Conservation (phyloP, 192 early-diverging fungal genomes). For the Backusella mclennaniae region DNA sequence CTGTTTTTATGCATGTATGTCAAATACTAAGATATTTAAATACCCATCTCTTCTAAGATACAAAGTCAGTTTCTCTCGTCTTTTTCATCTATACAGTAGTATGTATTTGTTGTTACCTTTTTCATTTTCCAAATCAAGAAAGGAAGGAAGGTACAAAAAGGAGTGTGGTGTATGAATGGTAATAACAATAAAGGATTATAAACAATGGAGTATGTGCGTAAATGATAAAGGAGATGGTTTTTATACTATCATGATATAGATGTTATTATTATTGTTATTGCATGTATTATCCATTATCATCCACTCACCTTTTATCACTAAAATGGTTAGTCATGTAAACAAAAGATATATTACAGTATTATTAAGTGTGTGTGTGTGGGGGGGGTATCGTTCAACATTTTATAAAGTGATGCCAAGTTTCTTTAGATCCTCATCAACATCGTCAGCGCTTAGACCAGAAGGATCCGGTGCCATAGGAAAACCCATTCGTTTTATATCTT, state of each 20-base stretch:
- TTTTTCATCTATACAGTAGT: too few species aligned
- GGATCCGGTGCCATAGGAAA: slow-evolving; percentile 41
- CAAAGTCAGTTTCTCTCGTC: neutral
- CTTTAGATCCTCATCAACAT: slow-evolving; percentile 46
- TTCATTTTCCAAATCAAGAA: too few species aligned
- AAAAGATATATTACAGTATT: neutral
- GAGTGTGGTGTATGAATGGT: too few species aligned
- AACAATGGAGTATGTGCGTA: too few species aligned
- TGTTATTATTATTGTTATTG: too few species aligned
- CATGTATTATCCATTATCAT: too few species aligned
- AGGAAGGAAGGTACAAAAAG: too few species aligned
- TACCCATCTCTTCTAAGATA: too few species aligned
- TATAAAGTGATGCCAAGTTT: slow-evolving; percentile 40
- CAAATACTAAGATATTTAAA: neutral
- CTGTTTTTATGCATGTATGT: neutral
- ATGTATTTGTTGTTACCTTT: too few species aligned
- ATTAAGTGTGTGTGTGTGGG: neutral
- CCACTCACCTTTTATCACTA: neutral
- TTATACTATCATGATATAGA: too few species aligned
- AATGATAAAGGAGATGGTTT: too few species aligned
- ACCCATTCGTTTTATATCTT: slow-evolving; percentile 38
- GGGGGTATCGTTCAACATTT: neutral
- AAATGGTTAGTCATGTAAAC: neutral
- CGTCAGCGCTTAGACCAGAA: slow-evolving; percentile 18
- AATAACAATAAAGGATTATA: too few species aligned